Percentiles rank a stretch among this genome's conserved stretches.
These are phyloP conservation scores for Petrea volubilis DNA, from an alignment of 257 asterid species.

Conservation along the genomic window DNA sequence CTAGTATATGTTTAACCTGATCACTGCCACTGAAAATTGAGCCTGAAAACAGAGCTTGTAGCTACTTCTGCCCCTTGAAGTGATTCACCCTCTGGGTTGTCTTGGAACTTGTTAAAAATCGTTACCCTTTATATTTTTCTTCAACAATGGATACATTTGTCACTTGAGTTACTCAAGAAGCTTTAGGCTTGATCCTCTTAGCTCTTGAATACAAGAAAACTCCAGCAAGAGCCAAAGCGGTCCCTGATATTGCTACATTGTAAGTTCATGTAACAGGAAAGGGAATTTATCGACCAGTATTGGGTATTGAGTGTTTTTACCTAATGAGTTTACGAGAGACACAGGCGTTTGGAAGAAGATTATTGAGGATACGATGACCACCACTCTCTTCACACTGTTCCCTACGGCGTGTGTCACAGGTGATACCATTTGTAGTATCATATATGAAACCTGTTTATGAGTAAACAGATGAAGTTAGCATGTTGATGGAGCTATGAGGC, in stretches of 20 bases:
- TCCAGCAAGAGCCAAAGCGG: conserved; percentile 85
- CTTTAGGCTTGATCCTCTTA: conserved; percentile 67
- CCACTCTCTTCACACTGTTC: conserved; percentile 83
- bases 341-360: conserved; percentile 74
- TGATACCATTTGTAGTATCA: conserved; percentile 73
- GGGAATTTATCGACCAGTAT: background rate
- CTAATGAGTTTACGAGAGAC: conserved; percentile 53
- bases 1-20: background rate
- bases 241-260: conserved; percentile 43
- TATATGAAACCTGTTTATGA: conserved; percentile 65
- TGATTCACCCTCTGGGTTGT: background rate
- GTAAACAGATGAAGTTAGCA: conserved; percentile 2
- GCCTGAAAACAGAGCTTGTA: background rate
- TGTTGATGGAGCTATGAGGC: background rate
- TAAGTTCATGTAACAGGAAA: background rate
- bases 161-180: conserved; percentile 25
- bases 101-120: background rate
- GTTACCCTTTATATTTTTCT: background rate
- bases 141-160: background rate
- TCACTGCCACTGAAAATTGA: background rate
- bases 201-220: conserved; percentile 77
- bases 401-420: conserved; percentile 94
- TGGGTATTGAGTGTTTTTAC: conserved; percentile 25
- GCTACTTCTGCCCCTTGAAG: background rate
- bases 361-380: conserved; percentile 73